Base-by-base conservation (phyloP, 176 grass and related monocot species). In the Hordeum marinum region DNA sequence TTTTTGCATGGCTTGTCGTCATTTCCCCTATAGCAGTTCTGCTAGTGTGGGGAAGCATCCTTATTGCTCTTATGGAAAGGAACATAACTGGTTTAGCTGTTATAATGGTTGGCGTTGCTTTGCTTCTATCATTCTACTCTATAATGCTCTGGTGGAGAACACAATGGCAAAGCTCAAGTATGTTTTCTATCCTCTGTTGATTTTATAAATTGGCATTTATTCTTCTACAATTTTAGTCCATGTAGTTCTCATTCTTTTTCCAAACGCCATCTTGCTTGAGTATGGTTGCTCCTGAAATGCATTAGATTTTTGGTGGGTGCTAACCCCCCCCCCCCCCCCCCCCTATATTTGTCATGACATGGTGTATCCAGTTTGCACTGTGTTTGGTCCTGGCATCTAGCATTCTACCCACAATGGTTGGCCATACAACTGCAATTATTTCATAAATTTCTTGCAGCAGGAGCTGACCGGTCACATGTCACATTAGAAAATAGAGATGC, bases 101-200 rank as follows among this genome's bases (percentile, higher is more conserved):
- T 84, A 99, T 99, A 88, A 96, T 99, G 96, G 93, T 86, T 13
- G 93, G 96, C 39, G 68, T 86, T 68, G 96, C 96, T 87, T 91
- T 99, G 80, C 87, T 99, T 43, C 80, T 99, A 15, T 94, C 96
- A 77, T 99, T 99, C 81, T 99, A 99, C 88, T 99, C 96, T 82
- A 96, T 99, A 83, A 99, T 99, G 96, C 91, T 99, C 59, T 99
- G 96, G 96, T 99, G 96, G 96, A 92, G 96, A 79, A 99, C 96
- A 86, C 96, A 96, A 84, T 99, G 94, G 94, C 96, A 99, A 89
- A 99, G 96, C 86, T 99, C 94, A 88, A 96, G 96, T 99, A 99
- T 70, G 91, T 77, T 62, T 74, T 85, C 37, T 50, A 10, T 83
- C 75, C 72, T 87, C 79, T 76, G 79, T 34, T 85, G 46, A 76